Conservation (phyloP, 768 basidiomycete genomes). For the Lactifluus volemus region DNA sequence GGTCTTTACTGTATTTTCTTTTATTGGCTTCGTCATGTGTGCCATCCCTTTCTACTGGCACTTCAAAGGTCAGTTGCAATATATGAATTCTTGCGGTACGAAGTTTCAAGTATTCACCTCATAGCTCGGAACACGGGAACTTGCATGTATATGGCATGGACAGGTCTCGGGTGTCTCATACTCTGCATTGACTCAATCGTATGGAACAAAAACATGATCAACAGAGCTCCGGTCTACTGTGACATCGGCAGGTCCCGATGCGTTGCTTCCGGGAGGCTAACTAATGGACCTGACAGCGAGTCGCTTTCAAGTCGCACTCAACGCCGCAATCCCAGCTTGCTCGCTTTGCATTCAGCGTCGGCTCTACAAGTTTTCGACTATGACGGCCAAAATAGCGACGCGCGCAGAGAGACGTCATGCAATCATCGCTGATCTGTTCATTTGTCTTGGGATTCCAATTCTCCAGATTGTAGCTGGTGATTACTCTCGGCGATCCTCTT, state of each 20-base stretch:
- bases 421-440: constrained; percentile 26
- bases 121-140: constrained; percentile 65
- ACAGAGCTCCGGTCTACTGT: constrained; percentile 42
- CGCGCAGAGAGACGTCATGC: constrained; percentile 25
- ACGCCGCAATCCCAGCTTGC: constrained; percentile 33
- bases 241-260: constrained; percentile 39
- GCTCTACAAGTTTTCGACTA: constrained; percentile 36
- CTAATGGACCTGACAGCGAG: constrained; percentile 26
- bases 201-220: constrained; percentile 52
- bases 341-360: constrained; percentile 42
- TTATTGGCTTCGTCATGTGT: constrained; percentile 40
- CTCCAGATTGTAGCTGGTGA: constrained; percentile 11
- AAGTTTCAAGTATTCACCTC: neutral
- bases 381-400: constrained; percentile 27
- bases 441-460: constrained; percentile 23
- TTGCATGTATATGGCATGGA: constrained; percentile 65
- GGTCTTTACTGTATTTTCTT: constrained; percentile 30
- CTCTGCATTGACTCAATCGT: constrained; percentile 59
- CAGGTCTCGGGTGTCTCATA: constrained; percentile 46
- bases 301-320: constrained; percentile 29
- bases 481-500: neutral
- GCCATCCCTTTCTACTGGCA: constrained; percentile 49
- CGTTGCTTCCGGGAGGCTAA: neutral
- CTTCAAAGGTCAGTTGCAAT: constrained; percentile 31
- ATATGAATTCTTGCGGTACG: neutral